Base-by-base conservation (phyloP, 75 land plant species). In the Cryptomeria japonica region DNA sequence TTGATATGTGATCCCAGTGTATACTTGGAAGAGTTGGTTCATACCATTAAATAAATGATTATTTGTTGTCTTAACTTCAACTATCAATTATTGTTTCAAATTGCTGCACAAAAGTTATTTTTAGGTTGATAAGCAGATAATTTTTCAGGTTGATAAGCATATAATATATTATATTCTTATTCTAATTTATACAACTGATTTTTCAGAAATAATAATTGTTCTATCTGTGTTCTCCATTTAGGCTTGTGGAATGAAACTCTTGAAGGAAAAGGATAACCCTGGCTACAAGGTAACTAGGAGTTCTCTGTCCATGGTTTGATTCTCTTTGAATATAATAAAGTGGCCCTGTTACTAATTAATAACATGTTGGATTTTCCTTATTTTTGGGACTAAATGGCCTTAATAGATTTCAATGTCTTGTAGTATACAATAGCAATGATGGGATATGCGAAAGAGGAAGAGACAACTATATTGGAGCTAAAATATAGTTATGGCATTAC, bases 401-500 rank as follows among this genome's bases (percentile, higher is more conserved):
- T 56, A 56, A 47, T 55, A 25, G 58, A 34, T 34, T 68, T 86
- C 84, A 11, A 51, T 86, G 4, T 1, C 61, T 31, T 93, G 31
- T 89, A 96, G 97, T 94, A 97, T 87, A 89, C 96, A 14, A 22
- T 96, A 51, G 98, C 96, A 9, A 95, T 96, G 95, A 31, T 97
- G 88, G 98, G 98, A 9, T 97, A 96, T 93, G 94, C 87, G 2
- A 94, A 93, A 25, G 97, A 97, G 86, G 31, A 89, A n/a, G 89
- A 94, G 78, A 94, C 95, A 44, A 94, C 96, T 55, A 96, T 97
- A 28, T 80, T 97, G 41, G 98, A 96, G 86, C 86, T 97, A 90
- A 96, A 96, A 39, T 97, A 96, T 85, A 97, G 95, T 85, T 96
- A 97, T 89, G 98, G 97, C 77, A 97, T 97, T 39, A 94, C 96